A percentile compares a stretch with the other conserved stretches of the same genome.
Evolutionary conservation across 78 protist species (phyloP).

Genomic region (Polysphondylium violaceum): DNA sequence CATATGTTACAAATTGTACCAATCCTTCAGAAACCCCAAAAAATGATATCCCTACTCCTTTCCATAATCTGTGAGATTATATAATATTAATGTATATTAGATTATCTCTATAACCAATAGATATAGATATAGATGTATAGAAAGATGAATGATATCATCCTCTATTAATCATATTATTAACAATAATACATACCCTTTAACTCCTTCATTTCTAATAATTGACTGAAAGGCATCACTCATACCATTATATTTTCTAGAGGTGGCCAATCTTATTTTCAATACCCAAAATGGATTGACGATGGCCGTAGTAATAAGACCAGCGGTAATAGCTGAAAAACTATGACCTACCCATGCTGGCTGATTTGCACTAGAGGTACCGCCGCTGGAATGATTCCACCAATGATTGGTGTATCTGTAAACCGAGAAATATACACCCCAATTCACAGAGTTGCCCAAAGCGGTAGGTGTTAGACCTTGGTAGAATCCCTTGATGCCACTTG

Average conservation of each 20-base stretch:
- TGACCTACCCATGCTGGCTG: constrained; percentile 18
- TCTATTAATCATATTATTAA: too few relatives aligned
- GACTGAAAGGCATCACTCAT: constrained; percentile 32
- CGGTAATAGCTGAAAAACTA: constrained; percentile 15
- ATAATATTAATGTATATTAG: background rate
- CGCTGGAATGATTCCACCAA: constrained; percentile 1
- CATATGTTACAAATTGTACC: constrained; percentile 75
- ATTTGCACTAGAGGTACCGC: background rate
- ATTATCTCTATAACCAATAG: background rate
- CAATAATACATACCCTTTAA: constrained; percentile 24
- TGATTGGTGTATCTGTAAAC: constrained; percentile 62
- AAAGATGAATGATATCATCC: too few relatives aligned
- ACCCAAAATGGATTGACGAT: constrained; percentile 81
- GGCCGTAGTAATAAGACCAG: constrained; percentile 31
- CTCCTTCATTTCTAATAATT: constrained; percentile 46
- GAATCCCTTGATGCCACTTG: constrained; percentile 38
- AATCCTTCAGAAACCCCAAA: constrained; percentile 77
- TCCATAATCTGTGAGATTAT: constrained; percentile 38
- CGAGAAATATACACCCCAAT: constrained; percentile 75
- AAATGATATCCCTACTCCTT: constrained; percentile 73
- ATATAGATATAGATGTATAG: too few relatives aligned
- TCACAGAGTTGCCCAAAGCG: constrained; percentile 53
- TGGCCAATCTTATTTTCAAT: constrained; percentile 61
- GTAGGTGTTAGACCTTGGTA: constrained; percentile 74
- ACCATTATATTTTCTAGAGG: constrained; percentile 32